A percentile compares a stretch with the other conserved stretches of the same genome.
Evolutionary conservation across 2,329 filamentous ascomycete species (phyloP).

Genomic region (Colletotrichum euphorbiae): DNA sequence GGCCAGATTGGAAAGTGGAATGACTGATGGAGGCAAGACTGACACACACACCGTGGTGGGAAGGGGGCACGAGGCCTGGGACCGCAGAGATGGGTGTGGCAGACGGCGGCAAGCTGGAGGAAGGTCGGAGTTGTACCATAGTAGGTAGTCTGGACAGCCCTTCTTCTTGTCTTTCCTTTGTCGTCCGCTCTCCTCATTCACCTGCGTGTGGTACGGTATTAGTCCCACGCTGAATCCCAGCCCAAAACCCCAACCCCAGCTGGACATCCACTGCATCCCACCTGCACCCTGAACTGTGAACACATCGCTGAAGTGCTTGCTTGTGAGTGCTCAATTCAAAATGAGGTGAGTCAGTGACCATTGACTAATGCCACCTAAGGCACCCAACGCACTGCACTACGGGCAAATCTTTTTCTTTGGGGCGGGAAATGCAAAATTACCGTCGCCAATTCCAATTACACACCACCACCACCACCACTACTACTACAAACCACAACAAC

Average conservation of each 20-base stretch:
- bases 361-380: not conserved
- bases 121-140: not conserved
- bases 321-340: not conserved
- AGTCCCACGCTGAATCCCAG: slow-evolving; percentile 1
- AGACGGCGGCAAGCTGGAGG: not conserved
- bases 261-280: not conserved
- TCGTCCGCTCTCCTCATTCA: not conserved
- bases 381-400: not conserved
- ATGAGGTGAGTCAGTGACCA: not conserved
- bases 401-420: slow-evolving; percentile 11
- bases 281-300: slow-evolving; percentile 1
- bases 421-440: slow-evolving; percentile 3
- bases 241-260: slow-evolving; percentile 5
- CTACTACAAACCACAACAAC: not conserved
- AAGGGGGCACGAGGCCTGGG: not conserved
- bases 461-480: not conserved
- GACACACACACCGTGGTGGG: slow-evolving; percentile 1
- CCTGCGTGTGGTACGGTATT: too few relatives aligned
- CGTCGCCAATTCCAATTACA: not conserved
- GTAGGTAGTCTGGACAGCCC: not conserved
- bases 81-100: not conserved
- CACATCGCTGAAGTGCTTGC: not conserved
- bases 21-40: slow-evolving; percentile 13
- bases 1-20: slow-evolving; percentile 14
- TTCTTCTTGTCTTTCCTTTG: not conserved